A percentile compares a stretch with the other conserved stretches of the same genome.
phyloP scores from a whole-genome alignment of 345 rosid species.

The Salix caprea region DNA sequence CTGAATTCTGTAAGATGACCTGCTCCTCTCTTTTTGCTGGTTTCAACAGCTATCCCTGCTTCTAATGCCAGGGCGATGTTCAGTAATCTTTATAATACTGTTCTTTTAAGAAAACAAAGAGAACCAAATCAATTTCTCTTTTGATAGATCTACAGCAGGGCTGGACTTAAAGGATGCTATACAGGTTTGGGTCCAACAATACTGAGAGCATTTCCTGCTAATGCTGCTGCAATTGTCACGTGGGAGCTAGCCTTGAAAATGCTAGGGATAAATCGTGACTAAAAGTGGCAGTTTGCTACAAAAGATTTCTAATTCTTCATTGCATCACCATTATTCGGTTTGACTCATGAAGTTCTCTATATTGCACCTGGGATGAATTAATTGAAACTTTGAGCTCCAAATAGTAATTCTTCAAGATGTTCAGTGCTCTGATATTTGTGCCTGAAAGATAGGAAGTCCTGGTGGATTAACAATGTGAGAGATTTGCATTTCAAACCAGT shows the following conservation, averaged over 20 bases:
- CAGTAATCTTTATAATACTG: background rate
- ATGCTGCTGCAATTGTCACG: conserved; percentile 91
- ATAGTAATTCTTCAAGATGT: background rate
- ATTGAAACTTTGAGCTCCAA: background rate
- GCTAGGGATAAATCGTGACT: conserved; percentile 55
- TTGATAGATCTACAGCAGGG: conserved; percentile 60
- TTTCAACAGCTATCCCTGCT: background rate
- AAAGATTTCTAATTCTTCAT: conserved; percentile 1
- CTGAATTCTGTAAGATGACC: conserved; percentile 54
- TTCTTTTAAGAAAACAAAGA: background rate
- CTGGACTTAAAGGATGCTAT: conserved; percentile 83
- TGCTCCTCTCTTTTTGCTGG: background rate
- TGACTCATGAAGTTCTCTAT: background rate
- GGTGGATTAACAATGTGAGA: background rate
- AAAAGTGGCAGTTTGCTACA: conserved; percentile 14
- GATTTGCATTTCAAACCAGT: background rate
- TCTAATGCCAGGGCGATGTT: background rate
- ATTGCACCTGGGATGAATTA: background rate
- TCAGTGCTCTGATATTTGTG: too few relatives aligned
- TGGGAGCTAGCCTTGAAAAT: conserved; percentile 89
- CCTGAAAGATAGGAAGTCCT: too few relatives aligned
- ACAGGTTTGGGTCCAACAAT: conserved; percentile 86
- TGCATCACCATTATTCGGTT: background rate
- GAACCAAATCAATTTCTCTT: conserved; percentile 8
- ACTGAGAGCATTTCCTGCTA: conserved; percentile 88